These are phyloP conservation scores for Phoenix dactylifera DNA, from an alignment of 176 grass and related monocot genomes.

Conservation along the genomic window DNA sequence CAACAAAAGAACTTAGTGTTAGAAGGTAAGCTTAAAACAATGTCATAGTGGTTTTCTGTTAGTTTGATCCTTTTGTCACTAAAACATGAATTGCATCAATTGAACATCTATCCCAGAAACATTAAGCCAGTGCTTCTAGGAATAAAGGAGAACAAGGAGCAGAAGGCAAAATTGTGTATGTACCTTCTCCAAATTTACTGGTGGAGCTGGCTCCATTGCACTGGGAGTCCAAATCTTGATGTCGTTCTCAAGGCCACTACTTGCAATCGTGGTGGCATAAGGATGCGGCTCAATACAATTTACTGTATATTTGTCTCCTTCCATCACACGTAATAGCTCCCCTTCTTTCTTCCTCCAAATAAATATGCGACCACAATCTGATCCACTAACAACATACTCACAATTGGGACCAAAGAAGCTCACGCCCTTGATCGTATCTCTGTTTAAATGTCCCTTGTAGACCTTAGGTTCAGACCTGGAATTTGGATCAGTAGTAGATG, in stretches of 20 bases:
- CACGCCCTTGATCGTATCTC: slow-evolving; percentile 42
- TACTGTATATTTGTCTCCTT: slow-evolving; percentile 50
- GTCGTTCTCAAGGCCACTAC: slow-evolving; percentile 46
- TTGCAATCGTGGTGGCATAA: slow-evolving; percentile 46
- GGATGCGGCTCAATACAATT: slow-evolving; percentile 78
- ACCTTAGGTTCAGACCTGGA: slow-evolving; percentile 16
- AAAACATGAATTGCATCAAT: background rate
- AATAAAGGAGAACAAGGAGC: background rate
- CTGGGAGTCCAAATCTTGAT: slow-evolving; percentile 67
- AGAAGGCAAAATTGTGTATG: background rate
- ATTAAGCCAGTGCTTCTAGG: slow-evolving; percentile 1
- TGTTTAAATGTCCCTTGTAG: slow-evolving; percentile 51
- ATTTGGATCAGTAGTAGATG: slow-evolving; percentile 7
- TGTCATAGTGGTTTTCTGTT: too few relatives aligned
- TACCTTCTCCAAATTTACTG: slow-evolving; percentile 29
- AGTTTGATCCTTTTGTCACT: too few relatives aligned
- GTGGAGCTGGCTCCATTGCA: slow-evolving; percentile 17
- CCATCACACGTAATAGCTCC: slow-evolving; percentile 35
- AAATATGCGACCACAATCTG: slow-evolving; percentile 55
- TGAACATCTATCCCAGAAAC: background rate
- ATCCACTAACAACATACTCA: slow-evolving; percentile 79
- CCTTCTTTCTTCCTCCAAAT: slow-evolving; percentile 83
- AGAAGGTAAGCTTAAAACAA: too few relatives aligned
- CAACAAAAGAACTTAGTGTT: too few relatives aligned
- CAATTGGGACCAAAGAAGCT: slow-evolving; percentile 67